These are phyloP conservation scores for Myochromella boudieri DNA, from an alignment of 768 basidiomycete genomes.

Conservation along the genomic window DNA sequence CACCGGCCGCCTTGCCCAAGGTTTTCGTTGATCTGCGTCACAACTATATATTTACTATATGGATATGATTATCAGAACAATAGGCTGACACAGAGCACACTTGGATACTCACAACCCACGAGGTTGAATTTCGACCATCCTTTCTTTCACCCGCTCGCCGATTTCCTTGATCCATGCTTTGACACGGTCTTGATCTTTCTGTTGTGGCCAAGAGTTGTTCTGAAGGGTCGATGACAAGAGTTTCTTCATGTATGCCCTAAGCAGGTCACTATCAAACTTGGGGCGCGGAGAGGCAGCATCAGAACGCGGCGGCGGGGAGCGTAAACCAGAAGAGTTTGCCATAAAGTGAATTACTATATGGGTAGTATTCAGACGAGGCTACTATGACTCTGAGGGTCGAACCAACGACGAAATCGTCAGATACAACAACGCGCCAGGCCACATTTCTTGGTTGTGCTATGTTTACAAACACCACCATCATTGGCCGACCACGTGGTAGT, in stretches of 20 bases:
- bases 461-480: slow-evolving; percentile 16
- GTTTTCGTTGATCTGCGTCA: slow-evolving; percentile 85
- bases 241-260: slow-evolving; percentile 82
- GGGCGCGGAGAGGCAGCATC: slow-evolving; percentile 54
- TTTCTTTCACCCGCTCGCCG: slow-evolving; percentile 79
- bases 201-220: slow-evolving; percentile 62
- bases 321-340: slow-evolving; percentile 39
- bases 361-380: no score
- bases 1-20: slow-evolving; percentile 83
- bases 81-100: slow-evolving; percentile 4
- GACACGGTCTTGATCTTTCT: slow-evolving; percentile 67
- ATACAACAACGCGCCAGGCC: slow-evolving; percentile 6
- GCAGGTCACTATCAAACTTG: slow-evolving; percentile 71
- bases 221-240: slow-evolving; percentile 71
- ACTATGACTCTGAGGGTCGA: slow-evolving; percentile 6
- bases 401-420: slow-evolving; percentile 1
- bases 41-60: slow-evolving; percentile 80
- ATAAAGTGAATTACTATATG: no score
- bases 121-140: slow-evolving; percentile 83
- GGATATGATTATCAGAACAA: slow-evolving; percentile 13
- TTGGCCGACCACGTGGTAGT: slow-evolving; percentile 22
- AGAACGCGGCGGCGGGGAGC: slow-evolving; percentile 66
- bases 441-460: slow-evolving; percentile 9
- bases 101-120: slow-evolving; percentile 69
- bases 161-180: slow-evolving; percentile 83